Evolutionary conservation across 495 filamentous ascomycete species (phyloP).

Genomic region (Trichoderma gamsii): DNA sequence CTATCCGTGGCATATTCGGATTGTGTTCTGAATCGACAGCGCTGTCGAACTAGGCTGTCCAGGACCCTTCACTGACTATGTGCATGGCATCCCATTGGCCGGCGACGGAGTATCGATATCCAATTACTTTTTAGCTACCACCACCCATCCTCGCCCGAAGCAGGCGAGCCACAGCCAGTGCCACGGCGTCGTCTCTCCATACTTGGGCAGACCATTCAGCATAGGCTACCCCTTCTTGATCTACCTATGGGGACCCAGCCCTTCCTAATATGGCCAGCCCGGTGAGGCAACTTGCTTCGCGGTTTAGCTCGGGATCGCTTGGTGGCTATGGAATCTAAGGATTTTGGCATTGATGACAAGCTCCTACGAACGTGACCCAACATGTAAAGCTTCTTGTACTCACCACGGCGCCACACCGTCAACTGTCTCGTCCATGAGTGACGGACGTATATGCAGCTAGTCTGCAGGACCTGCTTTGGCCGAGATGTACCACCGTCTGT

Average conservation of each 20-base stretch:
- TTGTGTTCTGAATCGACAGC: neutral
- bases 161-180: slow-evolving; percentile 1
- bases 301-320: slow-evolving; percentile 1
- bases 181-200: neutral
- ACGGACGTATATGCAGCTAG: neutral
- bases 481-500: neutral
- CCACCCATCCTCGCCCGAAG: neutral
- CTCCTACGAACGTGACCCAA: neutral
- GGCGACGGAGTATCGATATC: neutral
- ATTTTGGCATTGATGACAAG: slow-evolving; percentile 2
- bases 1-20: neutral
- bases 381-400: neutral
- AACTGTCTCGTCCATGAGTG: neutral
- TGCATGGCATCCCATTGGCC: slow-evolving; percentile 4
- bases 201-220: neutral
- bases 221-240: neutral
- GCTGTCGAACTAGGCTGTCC: neutral
- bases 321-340: slow-evolving; percentile 4
- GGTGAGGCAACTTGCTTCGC: neutral
- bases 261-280: neutral
- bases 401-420: neutral
- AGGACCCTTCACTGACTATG: neutral
- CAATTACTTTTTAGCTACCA: neutral
- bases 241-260: neutral
- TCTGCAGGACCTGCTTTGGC: neutral